phyloP scores from a whole-genome alignment of 169 alveolate species.

The Sarcocystis neurona region DNA sequence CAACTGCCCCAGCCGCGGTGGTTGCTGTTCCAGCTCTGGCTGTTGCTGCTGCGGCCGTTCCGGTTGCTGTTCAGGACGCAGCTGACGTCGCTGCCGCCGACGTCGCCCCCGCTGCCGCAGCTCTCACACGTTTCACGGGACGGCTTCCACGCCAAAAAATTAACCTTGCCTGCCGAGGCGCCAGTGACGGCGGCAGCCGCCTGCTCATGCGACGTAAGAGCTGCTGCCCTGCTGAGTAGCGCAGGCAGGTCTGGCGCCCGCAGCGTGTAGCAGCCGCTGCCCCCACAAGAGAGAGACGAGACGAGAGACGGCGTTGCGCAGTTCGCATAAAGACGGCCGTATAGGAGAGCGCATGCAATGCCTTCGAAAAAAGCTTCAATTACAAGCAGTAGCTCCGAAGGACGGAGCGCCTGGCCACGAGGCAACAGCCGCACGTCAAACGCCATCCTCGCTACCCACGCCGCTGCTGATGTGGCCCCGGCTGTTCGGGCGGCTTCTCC shows the following conservation, averaged over 20 bases:
- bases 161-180: too few species aligned
- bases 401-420: slow-evolving; percentile 49
- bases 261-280: not conserved
- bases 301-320: slow-evolving; percentile 32
- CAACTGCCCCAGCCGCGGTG: too few species aligned
- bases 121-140: too few species aligned
- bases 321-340: slow-evolving; percentile 22
- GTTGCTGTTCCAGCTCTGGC: too few species aligned
- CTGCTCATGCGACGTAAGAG: slow-evolving; percentile 5
- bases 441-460: slow-evolving; percentile 41
- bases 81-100: not conserved
- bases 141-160: too few species aligned
- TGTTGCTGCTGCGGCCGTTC: not conserved
- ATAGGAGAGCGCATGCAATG: not conserved
- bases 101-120: slow-evolving; percentile 4
- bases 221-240: not conserved
- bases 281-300: slow-evolving; percentile 21
- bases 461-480: slow-evolving; percentile 23
- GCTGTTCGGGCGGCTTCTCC: slow-evolving; percentile 21
- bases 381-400: slow-evolving; percentile 13
- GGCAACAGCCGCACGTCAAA: slow-evolving; percentile 62
- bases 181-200: slow-evolving; percentile 21
- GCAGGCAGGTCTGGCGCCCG: slow-evolving; percentile 32
- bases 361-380: slow-evolving; percentile 57
- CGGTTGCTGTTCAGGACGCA: not conserved